A percentile compares a stretch with the other conserved stretches of the same genome.
Evolutionary conservation across 179 eudicot species (phyloP).

Genomic region (Heliamphora pulchella): DNA sequence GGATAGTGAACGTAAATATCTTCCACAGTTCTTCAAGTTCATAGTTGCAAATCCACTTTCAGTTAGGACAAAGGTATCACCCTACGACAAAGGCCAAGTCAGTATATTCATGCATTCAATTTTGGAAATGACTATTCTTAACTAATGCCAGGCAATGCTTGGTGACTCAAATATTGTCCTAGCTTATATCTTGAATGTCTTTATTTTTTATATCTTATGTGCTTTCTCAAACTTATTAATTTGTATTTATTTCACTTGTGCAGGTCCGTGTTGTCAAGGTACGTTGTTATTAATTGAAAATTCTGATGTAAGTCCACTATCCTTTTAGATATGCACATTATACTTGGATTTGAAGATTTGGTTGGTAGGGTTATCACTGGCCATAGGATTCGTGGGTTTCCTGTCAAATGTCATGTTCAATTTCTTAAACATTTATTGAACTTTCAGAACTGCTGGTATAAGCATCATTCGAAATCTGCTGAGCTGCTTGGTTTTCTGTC

Average conservation of each 20-base stretch:
- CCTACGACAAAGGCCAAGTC: background rate
- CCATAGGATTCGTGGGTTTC: background rate
- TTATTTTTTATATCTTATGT: slow-evolving; percentile 1
- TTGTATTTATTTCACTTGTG: slow-evolving; percentile 26
- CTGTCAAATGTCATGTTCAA: background rate
- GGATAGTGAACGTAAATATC: slow-evolving; percentile 86
- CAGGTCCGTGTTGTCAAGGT: slow-evolving; percentile 99
- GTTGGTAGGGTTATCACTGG: background rate
- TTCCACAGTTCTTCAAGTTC: slow-evolving; percentile 96
- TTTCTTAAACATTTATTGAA: background rate
- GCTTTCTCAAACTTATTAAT: slow-evolving; percentile 15
- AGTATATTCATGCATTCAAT: background rate
- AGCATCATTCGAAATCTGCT: background rate
- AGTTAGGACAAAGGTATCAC: slow-evolving; percentile 87
- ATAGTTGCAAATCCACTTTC: slow-evolving; percentile 96
- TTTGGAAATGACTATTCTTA: background rate
- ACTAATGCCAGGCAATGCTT: background rate
- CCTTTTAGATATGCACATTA: slow-evolving; percentile 12
- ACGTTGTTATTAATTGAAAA: slow-evolving; percentile 36
- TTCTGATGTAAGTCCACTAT: slow-evolving; percentile 32
- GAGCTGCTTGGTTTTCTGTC: slow-evolving; percentile 5
- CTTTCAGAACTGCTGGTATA: background rate
- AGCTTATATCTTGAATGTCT: background rate
- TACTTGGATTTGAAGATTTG: background rate
- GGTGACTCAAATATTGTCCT: background rate